phyloP scores from a whole-genome alignment of 139 green algal species.

The Pleodorina starrii region DNA sequence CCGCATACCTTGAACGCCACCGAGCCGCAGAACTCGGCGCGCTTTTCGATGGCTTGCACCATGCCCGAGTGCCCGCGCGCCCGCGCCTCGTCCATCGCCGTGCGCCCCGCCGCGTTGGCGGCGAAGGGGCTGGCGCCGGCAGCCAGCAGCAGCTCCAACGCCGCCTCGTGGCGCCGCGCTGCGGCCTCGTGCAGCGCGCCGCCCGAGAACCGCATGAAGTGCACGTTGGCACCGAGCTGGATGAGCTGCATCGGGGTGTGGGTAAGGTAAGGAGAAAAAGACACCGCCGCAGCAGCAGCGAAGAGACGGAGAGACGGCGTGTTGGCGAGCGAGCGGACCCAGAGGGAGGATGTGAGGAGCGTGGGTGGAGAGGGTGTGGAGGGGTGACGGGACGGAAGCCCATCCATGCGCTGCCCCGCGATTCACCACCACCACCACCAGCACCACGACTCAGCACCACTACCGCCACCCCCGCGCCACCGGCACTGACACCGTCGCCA shows the following conservation, averaged over 20 bases:
- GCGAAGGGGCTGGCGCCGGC: conserved; percentile 39
- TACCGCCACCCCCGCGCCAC: too few species aligned
- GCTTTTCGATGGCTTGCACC: conserved; percentile 30
- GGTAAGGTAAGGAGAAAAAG: too few species aligned
- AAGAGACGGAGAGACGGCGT: too few species aligned
- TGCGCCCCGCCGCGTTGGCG: conserved; percentile 12
- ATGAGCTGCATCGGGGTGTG: conserved; percentile 40
- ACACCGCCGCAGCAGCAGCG: too few species aligned
- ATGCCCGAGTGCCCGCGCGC: conserved; percentile 3
- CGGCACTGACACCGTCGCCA: background rate
- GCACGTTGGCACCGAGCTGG: conserved; percentile 47
- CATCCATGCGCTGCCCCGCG: too few species aligned
- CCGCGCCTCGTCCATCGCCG: conserved; percentile 35
- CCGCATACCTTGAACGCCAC: conserved; percentile 37
- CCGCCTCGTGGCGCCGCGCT: conserved; percentile 38
- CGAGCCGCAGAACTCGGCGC: background rate
- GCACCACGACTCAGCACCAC: too few species aligned
- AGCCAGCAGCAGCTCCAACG: conserved; percentile 23
- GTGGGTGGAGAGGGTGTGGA: too few species aligned
- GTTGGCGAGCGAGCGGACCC: too few species aligned
- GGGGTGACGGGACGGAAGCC: too few species aligned
- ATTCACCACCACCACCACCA: too few species aligned
- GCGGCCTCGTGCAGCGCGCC: conserved; percentile 56
- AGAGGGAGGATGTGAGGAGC: too few species aligned
- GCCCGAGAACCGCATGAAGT: conserved; percentile 28